Evolutionary conservation across 1,139 yeast genomes (phyloP), one percentile per base, ranked within the genome.

Genomic region (Hemisphaericaspora xylofermentans): DNA sequence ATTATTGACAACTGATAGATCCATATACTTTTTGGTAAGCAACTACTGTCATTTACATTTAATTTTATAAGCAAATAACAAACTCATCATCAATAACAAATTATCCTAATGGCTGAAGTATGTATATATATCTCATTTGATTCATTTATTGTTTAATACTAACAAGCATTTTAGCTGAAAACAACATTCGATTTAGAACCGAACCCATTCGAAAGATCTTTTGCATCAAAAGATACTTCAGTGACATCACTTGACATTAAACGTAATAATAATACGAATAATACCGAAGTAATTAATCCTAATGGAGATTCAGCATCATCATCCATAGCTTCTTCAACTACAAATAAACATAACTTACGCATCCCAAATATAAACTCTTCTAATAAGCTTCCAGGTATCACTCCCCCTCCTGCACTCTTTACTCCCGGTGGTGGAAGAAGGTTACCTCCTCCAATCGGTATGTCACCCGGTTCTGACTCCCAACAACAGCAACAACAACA

Each of bases 191-290:
- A 85, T 48, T 68, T 89, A 48, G 99, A 93, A 60, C 96, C 94
- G 4, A 93, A 93, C 57, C 98, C 98, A 2, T 93, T 93, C 57
- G 98, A 93, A 63, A 84, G 85, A 60, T 88, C 96, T 37, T 93
- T 93, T 66, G 97, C 96, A 26, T 54, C 68, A 27, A 82, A 80
- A 42, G 74, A 68, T 1, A 45, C 52, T 2, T 49, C 47, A 10
- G 26, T 39, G 9, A 35, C 33, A 4, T 16, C 36, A 4, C 9
- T 17, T 9, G 19, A 12, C 24, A 28, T 10, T 12, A 17, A 16
- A 25, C 8, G 17, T 6, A 14, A 6, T 9, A 21, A 9, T 9
- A 21, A 9, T 21, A 9, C 24, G 9, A 21, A 21, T 21, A 21
- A 6, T 21, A 21, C 24, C 24, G 35, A 18, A 15, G 28, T 26